Evolutionary conservation across 164 flowering plant species (phyloP).

Genomic region (Kalanchoe fedtschenkoi): DNA sequence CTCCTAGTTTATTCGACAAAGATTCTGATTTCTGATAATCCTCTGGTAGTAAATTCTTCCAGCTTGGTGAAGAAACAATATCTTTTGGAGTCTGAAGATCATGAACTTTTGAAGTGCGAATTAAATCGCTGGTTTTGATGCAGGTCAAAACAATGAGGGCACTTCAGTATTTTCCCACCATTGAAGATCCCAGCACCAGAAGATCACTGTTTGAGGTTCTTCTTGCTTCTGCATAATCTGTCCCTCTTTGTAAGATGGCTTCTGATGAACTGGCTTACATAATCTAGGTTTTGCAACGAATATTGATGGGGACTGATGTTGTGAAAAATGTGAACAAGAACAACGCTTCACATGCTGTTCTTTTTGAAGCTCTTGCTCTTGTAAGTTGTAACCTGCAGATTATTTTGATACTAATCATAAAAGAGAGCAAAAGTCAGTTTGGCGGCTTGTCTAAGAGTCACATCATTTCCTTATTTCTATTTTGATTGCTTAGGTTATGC

Average conservation of each 20-base stretch:
- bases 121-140: constrained; percentile 5
- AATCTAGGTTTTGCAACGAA: constrained; percentile 80
- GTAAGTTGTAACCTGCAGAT: constrained; percentile 30
- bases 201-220: constrained; percentile 89
- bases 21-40: too few species aligned
- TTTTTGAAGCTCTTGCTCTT: constrained; percentile 97
- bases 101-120: neutral
- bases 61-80: too few species aligned
- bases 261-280: constrained; percentile 9
- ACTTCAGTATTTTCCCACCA: constrained; percentile 91
- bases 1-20: too few species aligned
- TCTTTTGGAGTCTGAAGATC: too few species aligned
- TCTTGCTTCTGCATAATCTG: neutral
- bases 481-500: constrained; percentile 69
- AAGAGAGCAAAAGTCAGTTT: neutral
- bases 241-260: neutral
- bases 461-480: neutral
- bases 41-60: too few species aligned
- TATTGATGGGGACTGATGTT: constrained; percentile 99
- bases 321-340: constrained; percentile 99
- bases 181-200: constrained; percentile 96
- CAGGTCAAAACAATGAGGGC: constrained; percentile 99
- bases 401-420: neutral
- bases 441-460: neutral
- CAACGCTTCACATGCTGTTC: constrained; percentile 99